Percentiles rank a stretch among this genome's conserved stretches.
phyloP scores from a whole-genome alignment of 306 rosid genomes.

The Pueraria montana region DNA sequence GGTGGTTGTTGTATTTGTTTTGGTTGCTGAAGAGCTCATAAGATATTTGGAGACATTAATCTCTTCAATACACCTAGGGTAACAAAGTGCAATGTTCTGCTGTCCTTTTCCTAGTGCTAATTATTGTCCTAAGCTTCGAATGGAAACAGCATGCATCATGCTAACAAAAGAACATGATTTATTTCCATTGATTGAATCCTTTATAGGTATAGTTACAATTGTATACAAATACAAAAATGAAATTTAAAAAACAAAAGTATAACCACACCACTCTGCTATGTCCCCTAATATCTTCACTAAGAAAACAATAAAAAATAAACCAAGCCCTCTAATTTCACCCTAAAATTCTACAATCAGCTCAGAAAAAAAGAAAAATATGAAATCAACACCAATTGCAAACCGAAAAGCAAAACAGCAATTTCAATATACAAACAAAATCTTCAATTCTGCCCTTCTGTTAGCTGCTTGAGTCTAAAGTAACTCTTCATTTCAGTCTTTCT shows the following conservation, averaged over 20 bases:
- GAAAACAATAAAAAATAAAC: constrained; percentile 13
- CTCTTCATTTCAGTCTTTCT: constrained; percentile 28
- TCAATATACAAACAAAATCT: constrained; percentile 36
- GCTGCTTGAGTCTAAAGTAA: constrained; percentile 19
- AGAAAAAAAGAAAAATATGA: constrained; percentile 21
- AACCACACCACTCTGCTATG: constrained; percentile 51
- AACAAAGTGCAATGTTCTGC: constrained; percentile 44
- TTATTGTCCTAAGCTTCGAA: constrained; percentile 25
- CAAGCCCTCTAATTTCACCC: constrained; percentile 34
- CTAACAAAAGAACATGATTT: constrained; percentile 45
- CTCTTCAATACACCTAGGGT: constrained; percentile 18
- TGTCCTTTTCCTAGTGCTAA: constrained; percentile 9
- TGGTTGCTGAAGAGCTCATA: constrained; percentile 41
- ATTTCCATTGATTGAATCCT: constrained; percentile 57
- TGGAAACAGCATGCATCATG: too few species aligned
- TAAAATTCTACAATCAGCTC: constrained; percentile 49
- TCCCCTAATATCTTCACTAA: constrained; percentile 7
- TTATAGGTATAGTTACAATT: constrained; percentile 57
- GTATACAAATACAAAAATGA: constrained; percentile 39
- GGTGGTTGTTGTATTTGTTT: constrained; percentile 37
- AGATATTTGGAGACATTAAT: constrained; percentile 40
- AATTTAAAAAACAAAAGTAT: constrained; percentile 36
- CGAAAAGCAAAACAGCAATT: constrained; percentile 33
- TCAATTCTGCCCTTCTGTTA: constrained; percentile 32
- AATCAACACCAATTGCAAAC: constrained; percentile 25